These are phyloP conservation scores for Udeniomyces megalosporus DNA, from an alignment of 768 basidiomycete species.

Conservation along the genomic window DNA sequence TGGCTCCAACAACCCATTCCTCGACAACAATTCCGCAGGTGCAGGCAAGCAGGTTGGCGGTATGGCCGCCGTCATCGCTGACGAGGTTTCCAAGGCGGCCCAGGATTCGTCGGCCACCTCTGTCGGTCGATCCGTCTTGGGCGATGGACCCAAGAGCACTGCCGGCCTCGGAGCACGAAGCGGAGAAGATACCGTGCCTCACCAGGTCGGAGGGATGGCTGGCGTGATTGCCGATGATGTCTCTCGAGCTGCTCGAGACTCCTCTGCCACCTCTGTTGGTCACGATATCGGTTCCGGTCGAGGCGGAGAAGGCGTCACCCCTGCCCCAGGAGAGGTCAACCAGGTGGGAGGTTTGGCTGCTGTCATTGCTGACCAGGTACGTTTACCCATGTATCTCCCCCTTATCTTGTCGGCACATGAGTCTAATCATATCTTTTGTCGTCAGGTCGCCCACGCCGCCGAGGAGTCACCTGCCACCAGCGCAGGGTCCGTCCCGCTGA, in stretches of 20 bases:
- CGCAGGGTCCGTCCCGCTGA: neutral
- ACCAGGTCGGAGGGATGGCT: neutral
- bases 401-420: neutral
- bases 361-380: neutral
- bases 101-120: slow-evolving; percentile 1
- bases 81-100: neutral
- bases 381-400: neutral
- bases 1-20: too few relatives aligned
- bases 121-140: neutral
- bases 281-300: neutral
- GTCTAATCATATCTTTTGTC: neutral
- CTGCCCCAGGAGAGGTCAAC: too few relatives aligned
- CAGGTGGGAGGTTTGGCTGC: slow-evolving; percentile 6
- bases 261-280: neutral
- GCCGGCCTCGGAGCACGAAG: neutral
- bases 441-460: neutral
- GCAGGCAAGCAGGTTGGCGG: neutral
- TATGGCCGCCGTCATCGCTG: neutral
- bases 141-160: neutral
- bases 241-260: neutral
- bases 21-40: too few relatives aligned
- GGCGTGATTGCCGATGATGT: slow-evolving; percentile 1
- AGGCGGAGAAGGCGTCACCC: too few relatives aligned
- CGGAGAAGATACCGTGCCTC: neutral
- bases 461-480: slow-evolving; percentile 1